Conservation (phyloP, 1,284 basidiomycete genomes). For the Ganoderma multipileum region DNA sequence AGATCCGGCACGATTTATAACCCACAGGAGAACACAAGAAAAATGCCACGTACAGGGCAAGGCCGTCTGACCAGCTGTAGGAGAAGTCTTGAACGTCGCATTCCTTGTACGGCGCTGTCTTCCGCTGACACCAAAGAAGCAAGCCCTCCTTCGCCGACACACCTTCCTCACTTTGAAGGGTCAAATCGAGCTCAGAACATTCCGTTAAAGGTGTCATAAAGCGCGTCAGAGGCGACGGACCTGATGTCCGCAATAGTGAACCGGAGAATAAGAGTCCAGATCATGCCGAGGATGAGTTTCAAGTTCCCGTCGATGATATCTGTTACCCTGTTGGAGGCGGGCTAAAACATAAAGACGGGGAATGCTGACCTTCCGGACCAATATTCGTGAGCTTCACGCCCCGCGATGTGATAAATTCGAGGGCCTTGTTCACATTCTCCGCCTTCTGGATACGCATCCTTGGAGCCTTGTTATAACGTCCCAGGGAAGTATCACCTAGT, state of each 20-base stretch:
- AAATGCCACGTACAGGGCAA: slow-evolving; percentile 77
- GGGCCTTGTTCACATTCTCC: slow-evolving; percentile 96
- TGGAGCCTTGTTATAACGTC: slow-evolving; percentile 90
- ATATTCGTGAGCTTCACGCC: slow-evolving; percentile 98
- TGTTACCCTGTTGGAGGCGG: slow-evolving; percentile 39
- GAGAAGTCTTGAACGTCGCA: slow-evolving; percentile 96
- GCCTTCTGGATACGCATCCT: slow-evolving; percentile 96
- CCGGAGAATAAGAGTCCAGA: slow-evolving; percentile 96
- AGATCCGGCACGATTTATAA: slow-evolving; percentile 20
- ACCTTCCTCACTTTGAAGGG: slow-evolving; percentile 84
- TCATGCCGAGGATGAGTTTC: slow-evolving; percentile 98
- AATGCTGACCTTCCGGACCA: slow-evolving; percentile 81
- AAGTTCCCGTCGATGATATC: slow-evolving; percentile 98
- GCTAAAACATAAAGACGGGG: background rate
- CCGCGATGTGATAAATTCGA: slow-evolving; percentile 94
- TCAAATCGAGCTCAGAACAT: slow-evolving; percentile 14
- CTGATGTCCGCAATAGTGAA: slow-evolving; percentile 99
- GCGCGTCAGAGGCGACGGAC: slow-evolving; percentile 52
- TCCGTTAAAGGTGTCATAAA: background rate
- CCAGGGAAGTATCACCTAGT: slow-evolving; percentile 87
- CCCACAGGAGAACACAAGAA: background rate
- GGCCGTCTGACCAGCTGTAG: slow-evolving; percentile 90
- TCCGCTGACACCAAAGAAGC: slow-evolving; percentile 96
- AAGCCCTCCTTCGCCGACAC: slow-evolving; percentile 97
- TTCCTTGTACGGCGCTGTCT: slow-evolving; percentile 91